Percentiles rank a stretch among this genome's conserved stretches.
phyloP scores from a whole-genome alignment of 495 filamentous ascomycete genomes.

The Talaromyces thailandensis region DNA sequence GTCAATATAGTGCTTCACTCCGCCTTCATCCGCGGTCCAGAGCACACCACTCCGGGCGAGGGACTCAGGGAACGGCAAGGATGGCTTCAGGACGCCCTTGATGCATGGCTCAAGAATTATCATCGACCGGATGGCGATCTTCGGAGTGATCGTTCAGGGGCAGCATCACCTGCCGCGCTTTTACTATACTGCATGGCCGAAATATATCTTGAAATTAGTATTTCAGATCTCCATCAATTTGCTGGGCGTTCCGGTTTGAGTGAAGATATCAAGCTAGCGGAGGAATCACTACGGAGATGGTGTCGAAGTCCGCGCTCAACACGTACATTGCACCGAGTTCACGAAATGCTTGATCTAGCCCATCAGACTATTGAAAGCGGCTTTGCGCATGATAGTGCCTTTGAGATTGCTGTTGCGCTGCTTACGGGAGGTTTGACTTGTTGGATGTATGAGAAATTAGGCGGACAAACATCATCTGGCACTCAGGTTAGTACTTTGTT shows the following conservation, averaged over 20 bases:
- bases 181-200: not conserved
- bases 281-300: conserved; percentile 12
- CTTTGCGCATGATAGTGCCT: conserved; percentile 10
- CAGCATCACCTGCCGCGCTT: not conserved
- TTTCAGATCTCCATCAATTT: not conserved
- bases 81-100: not conserved
- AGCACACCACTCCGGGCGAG: not conserved
- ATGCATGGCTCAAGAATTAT: not conserved
- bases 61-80: not conserved
- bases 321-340: conserved; percentile 11
- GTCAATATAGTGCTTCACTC: not conserved
- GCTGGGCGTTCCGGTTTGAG: conserved; percentile 5
- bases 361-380: conserved; percentile 12
- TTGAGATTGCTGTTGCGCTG: conserved; percentile 16
- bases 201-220: not conserved
- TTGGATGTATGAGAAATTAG: conserved; percentile 8
- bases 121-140: not conserved
- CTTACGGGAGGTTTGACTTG: conserved; percentile 17
- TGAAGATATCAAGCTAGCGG: conserved; percentile 13
- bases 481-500: not conserved
- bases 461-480: not conserved
- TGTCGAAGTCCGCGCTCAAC: not conserved
- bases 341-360: conserved; percentile 12
- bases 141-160: not conserved
- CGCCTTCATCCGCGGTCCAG: not conserved